A percentile compares a stretch with the other conserved stretches of the same genome.
These are phyloP conservation scores for Puccinia polysora DNA, from an alignment of 1,284 basidiomycete genomes.

Conservation along the genomic window DNA sequence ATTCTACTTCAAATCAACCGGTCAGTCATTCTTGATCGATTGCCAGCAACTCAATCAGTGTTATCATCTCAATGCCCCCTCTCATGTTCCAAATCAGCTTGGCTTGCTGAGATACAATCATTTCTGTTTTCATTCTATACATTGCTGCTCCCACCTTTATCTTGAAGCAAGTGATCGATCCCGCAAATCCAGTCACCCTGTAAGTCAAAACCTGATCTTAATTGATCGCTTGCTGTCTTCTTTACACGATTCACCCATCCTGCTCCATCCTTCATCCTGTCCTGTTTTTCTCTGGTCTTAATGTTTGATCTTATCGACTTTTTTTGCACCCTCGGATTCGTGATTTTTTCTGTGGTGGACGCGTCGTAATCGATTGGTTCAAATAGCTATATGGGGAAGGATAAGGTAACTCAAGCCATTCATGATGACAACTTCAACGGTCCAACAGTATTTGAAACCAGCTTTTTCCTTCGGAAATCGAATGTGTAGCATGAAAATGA, in stretches of 20 bases:
- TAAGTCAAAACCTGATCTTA: slow-evolving; percentile 4
- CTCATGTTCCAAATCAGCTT: too few species aligned
- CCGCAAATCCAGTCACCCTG: slow-evolving; percentile 30
- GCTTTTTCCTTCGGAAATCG: not conserved
- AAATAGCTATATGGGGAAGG: slow-evolving; percentile 41
- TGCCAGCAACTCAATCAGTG: not conserved
- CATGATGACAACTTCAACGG: not conserved
- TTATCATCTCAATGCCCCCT: not conserved
- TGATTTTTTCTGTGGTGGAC: not conserved
- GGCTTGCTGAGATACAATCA: too few species aligned
- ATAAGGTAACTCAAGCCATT: slow-evolving; percentile 18
- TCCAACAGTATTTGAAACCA: not conserved
- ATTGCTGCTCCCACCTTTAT: not conserved
- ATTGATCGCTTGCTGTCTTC: not conserved
- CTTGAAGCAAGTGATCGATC: slow-evolving; percentile 22
- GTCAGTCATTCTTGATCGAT: not conserved
- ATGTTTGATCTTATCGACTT: not conserved
- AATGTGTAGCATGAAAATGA: slow-evolving; percentile 63
- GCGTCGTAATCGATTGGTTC: too few species aligned
- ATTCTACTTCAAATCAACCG: slow-evolving; percentile 26
- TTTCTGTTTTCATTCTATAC: not conserved
- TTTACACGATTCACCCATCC: not conserved
- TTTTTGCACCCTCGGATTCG: too few species aligned
- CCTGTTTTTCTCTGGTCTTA: not conserved
- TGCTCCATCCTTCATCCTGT: not conserved